These are phyloP conservation scores for Singerocomus inundabilis DNA, from an alignment of 1,284 basidiomycete genomes.

Conservation along the genomic window DNA sequence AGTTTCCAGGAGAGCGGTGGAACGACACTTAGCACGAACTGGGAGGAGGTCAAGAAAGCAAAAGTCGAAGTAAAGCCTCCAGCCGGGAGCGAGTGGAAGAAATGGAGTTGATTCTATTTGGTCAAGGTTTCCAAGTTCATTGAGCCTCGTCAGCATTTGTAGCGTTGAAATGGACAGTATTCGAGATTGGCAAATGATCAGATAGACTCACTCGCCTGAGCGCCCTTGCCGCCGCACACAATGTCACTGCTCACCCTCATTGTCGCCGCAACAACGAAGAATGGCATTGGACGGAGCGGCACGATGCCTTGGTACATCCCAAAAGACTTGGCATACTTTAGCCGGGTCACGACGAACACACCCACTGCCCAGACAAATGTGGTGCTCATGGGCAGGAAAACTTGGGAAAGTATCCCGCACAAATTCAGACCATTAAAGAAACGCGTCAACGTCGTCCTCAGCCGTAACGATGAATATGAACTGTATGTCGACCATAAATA, in stretches of 20 bases:
- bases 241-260: conserved; percentile 80
- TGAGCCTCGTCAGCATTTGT: too few relatives aligned
- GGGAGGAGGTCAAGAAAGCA: conserved; percentile 79
- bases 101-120: conserved; percentile 51
- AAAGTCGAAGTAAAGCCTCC: conserved; percentile 77
- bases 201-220: too few relatives aligned
- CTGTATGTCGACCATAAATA: conserved; percentile 50
- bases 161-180: too few relatives aligned
- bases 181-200: too few relatives aligned
- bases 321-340: conserved; percentile 94
- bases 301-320: conserved; percentile 89
- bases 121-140: too few relatives aligned
- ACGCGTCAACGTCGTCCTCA: conserved; percentile 83
- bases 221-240: too few relatives aligned
- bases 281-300: conserved; percentile 83
- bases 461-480: conserved; percentile 58
- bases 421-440: conserved; percentile 82
- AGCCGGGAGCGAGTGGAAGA: conserved; percentile 77
- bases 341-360: conserved; percentile 67
- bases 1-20: conserved; percentile 90
- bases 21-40: conserved; percentile 91
- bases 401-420: conserved; percentile 96
- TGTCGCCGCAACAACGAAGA: conserved; percentile 84
- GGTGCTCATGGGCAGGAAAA: conserved; percentile 95
- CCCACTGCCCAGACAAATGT: conserved; percentile 64